Evolutionary conservation across 495 filamentous ascomycete species (phyloP).

Genomic region (Penicillium cataractarum): DNA sequence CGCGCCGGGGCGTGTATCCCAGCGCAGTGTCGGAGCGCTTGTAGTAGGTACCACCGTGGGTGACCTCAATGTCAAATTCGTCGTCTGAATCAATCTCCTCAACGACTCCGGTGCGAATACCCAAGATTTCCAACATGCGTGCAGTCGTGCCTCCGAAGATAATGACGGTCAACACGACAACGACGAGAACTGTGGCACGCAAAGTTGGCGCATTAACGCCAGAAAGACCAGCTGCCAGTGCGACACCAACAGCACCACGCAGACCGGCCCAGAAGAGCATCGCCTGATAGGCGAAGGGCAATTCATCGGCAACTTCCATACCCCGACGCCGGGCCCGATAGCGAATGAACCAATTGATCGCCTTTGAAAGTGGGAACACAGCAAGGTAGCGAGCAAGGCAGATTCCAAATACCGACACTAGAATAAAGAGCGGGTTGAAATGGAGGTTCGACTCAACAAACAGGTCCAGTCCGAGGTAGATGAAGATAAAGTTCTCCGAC

Average conservation of each 20-base stretch:
- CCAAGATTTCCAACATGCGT: slow-evolving; percentile 96
- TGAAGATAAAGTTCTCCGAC: slow-evolving; percentile 99
- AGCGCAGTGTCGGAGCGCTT: slow-evolving; percentile 71
- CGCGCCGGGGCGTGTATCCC: slow-evolving; percentile 72
- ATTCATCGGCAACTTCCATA: slow-evolving; percentile 79
- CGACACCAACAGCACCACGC: slow-evolving; percentile 94
- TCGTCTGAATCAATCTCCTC: slow-evolving; percentile 97
- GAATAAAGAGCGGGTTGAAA: slow-evolving; percentile 94
- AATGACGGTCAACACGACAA: slow-evolving; percentile 96
- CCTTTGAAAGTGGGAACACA: slow-evolving; percentile 87
- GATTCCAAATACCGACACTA: slow-evolving; percentile 88
- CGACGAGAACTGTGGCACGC: slow-evolving; percentile 90
- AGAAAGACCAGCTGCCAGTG: slow-evolving; percentile 83
- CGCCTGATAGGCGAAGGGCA: slow-evolving; percentile 90
- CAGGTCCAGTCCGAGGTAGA: slow-evolving; percentile 91
- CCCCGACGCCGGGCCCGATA: slow-evolving; percentile 84
- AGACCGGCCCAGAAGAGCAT: slow-evolving; percentile 99
- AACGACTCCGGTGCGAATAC: slow-evolving; percentile 91
- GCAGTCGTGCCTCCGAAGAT: slow-evolving; percentile 98
- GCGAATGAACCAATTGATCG: slow-evolving; percentile 92
- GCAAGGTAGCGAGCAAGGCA: slow-evolving; percentile 89
- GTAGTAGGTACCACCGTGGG: slow-evolving; percentile 74
- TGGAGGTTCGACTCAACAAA: slow-evolving; percentile 87
- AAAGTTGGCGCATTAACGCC: slow-evolving; percentile 78
- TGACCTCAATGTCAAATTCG: slow-evolving; percentile 95